Percentiles rank a stretch among this genome's conserved stretches.
Conservation (phyloP, 2,329 filamentous ascomycete species). For the Cladosporium sphaerospermum region DNA sequence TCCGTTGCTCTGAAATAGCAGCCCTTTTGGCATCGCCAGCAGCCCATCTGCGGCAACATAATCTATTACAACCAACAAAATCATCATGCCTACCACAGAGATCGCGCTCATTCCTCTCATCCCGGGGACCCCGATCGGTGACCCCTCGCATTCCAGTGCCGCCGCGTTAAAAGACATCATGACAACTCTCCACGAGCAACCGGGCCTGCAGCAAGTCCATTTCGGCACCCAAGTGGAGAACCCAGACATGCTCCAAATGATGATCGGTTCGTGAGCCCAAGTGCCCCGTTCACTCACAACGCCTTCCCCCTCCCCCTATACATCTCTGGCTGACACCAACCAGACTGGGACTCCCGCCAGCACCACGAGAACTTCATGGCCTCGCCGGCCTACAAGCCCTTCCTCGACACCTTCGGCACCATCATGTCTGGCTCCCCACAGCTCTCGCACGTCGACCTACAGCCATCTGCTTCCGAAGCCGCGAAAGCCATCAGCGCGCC, state of each 20-base stretch:
- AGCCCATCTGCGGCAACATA: not conserved
- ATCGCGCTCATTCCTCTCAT: slow-evolving; percentile 35
- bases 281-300: not conserved
- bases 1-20: too few species aligned
- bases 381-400: slow-evolving; percentile 33
- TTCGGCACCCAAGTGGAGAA: slow-evolving; percentile 38
- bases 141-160: slow-evolving; percentile 24
- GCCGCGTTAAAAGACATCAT: slow-evolving; percentile 29
- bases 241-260: slow-evolving; percentile 31
- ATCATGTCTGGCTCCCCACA: slow-evolving; percentile 25
- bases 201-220: slow-evolving; percentile 32
- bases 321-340: not conserved
- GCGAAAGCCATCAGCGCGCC: slow-evolving; percentile 32
- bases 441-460: slow-evolving; percentile 33
- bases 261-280: slow-evolving; percentile 33
- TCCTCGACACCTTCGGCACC: slow-evolving; percentile 28
- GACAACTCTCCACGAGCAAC: slow-evolving; percentile 30
- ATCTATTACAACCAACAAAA: not conserved
- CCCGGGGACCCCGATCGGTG: slow-evolving; percentile 30
- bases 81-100: slow-evolving; percentile 34
- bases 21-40: too few species aligned
- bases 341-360: slow-evolving; percentile 40
- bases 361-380: slow-evolving; percentile 37
- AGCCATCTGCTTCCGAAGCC: slow-evolving; percentile 15
- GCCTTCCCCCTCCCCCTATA: not conserved